Evolutionary conservation across 495 filamentous ascomycete genomes (phyloP), one percentile per base, ranked within the genome.

Genomic region (Acidomyces sp.): DNA sequence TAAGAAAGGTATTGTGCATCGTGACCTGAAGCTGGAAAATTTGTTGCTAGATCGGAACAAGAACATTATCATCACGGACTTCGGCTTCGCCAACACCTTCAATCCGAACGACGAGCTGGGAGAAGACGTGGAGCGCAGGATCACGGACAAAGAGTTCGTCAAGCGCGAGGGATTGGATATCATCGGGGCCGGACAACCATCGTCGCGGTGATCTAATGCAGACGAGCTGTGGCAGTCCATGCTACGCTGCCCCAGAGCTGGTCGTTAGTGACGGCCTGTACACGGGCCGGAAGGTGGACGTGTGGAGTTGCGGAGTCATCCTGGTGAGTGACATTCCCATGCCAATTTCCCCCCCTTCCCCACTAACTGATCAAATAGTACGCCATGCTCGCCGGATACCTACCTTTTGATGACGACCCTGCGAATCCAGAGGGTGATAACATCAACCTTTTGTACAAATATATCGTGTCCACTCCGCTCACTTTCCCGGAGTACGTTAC

Each of bases 21-120:
- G 90, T 53, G 90, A 99, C 63, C 67, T 99, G 38, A 99, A 99
- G 61, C 68, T 99, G 44, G 90, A 99, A 62, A 99, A 99, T 58
- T 60, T 99, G 54, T 68, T 99, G 15, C 75, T 99, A 34, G 90
- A 99, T 62, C 75, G 90, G 15, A 94, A 99, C 52, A 76, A 83
- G 31, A 99, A 99, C 62, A 95, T 99, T 56, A 96, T 99, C 64
- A 96, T 99, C 59, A 96, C 90, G 0, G 90, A 99, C 62, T 99
- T 99, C 59, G 90, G 90, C 3, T 99, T 99, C 61, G 90, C 90
- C 34, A 99, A 99, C 58, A 96, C 85, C 3, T 99, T 99, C 56
- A 78, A 93, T 56, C 76, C 90, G 1, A 55, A 63, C 21, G 92
- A 97, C 56, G 86, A 93, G 55, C 67, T 99, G 19, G 75, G 73